phyloP scores from a whole-genome alignment of 177 flowering plant genomes.

The Vitis hybrid region DNA sequence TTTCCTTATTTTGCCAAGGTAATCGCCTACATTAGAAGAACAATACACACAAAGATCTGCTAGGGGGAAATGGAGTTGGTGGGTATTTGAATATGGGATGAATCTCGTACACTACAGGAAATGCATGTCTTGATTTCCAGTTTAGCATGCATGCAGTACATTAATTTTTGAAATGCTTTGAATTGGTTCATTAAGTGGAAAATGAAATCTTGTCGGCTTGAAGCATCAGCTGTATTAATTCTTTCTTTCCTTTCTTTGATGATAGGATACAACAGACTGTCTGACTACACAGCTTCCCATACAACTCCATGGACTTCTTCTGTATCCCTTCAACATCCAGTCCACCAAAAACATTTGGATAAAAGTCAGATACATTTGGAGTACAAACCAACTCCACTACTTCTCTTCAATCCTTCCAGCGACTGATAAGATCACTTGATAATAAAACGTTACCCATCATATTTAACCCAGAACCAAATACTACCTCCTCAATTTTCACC shows the following conservation, averaged over 20 bases:
- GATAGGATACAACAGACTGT: neutral
- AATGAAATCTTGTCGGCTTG: neutral
- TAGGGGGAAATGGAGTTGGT: no score
- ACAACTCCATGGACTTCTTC: neutral
- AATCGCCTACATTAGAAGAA: no score
- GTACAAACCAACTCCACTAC: neutral
- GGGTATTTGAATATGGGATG: no score
- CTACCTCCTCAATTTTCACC: constrained; percentile 10
- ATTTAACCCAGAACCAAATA: constrained; percentile 3
- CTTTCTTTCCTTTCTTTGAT: constrained; percentile 4
- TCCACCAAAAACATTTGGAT: constrained; percentile 1
- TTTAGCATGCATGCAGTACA: no score
- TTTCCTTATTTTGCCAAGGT: no score
- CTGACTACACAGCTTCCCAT: neutral
- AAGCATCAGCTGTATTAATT: no score
- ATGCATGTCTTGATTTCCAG: no score
- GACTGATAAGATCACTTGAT: constrained; percentile 8
- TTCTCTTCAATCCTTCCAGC: neutral
- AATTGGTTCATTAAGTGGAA: neutral
- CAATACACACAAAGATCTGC: no score
- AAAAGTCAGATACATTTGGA: constrained; percentile 11
- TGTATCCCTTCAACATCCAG: constrained; percentile 15
- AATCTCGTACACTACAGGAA: no score
- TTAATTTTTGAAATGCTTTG: no score
- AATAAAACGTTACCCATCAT: neutral